phyloP scores from a whole-genome alignment of 176 grass and related monocot genomes.

The Chrysopogon serrulatus region DNA sequence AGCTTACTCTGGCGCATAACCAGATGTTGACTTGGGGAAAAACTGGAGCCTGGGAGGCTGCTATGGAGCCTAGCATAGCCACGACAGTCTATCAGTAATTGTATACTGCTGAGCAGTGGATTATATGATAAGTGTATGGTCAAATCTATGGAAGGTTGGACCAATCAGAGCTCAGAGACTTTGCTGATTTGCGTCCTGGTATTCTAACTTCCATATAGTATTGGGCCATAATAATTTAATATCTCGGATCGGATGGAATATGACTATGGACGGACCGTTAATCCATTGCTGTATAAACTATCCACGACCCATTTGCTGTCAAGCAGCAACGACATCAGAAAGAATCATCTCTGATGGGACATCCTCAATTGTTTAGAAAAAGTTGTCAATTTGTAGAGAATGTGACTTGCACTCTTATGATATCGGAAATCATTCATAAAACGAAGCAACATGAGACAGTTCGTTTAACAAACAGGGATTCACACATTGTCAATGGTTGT shows the following conservation, averaged over 20 bases:
- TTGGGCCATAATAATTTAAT: not conserved
- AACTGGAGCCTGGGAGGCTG: not conserved
- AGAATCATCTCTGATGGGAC: not conserved
- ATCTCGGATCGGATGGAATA: not conserved
- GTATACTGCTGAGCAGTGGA: not conserved
- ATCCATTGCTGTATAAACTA: not conserved
- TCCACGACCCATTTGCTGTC: not conserved
- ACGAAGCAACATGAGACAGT: not conserved
- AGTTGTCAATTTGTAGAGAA: not conserved
- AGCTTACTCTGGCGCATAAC: not conserved
- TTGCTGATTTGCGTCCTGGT: not conserved
- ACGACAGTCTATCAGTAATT: not conserved
- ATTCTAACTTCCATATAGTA: not conserved
- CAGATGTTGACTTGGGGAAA: slow-evolving; percentile 6
- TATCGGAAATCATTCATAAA: not conserved
- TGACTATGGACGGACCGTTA: not conserved
- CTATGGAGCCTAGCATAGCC: not conserved
- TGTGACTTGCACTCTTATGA: not conserved
- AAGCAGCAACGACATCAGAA: not conserved
- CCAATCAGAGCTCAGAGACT: not conserved
- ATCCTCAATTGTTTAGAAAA: not conserved
- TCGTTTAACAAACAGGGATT: not conserved
- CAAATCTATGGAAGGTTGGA: not conserved
- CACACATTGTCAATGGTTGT: not conserved
- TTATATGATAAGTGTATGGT: not conserved